Base-by-base conservation (phyloP, 129 eudicot species). In the Centaurea solstitialis region DNA sequence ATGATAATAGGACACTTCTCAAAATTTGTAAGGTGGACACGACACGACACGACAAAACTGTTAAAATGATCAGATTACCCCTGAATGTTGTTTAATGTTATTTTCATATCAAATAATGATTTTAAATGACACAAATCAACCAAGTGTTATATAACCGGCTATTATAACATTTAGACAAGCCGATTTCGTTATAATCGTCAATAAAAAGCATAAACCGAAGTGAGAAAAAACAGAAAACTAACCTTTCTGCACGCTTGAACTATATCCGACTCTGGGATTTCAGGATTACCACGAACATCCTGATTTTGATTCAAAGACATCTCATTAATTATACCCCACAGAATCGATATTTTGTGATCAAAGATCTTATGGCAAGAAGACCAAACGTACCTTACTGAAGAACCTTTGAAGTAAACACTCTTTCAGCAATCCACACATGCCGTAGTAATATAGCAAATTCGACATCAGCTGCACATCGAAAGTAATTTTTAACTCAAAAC, bases 161-260 rank as follows among this genome's bases (percentile, higher is more conserved):
- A n/a, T n/a, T n/a, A n/a, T n/a, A n/a, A n/a, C n/a, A n/a, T n/a
- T n/a, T n/a, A n/a, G n/a, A n/a, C n/a, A n/a, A n/a, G n/a, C n/a
- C n/a, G n/a, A n/a, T n/a, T n/a, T n/a, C n/a, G n/a, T n/a, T n/a
- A n/a, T n/a, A n/a, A n/a, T n/a, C n/a, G 30, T 26, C 30, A 26
- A 26, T 26, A 26, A 26, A 26, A 2, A 2, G 30, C 30, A 26
- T 26, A 26, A 26, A 26, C 30, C 30, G 30, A 26, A 26, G 30
- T 26, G 30, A 26, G 30, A 2, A 26, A 2, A 26, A 26, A 26
- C 30, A 26, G 30, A 5, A 5, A 24, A 88, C 91, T 84, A 79
- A 94, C 98, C 84, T 90, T 94, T 90, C 98, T 82, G 89, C 99
- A 96, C 3, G 99, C 89, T 82, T 93, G 95, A 87, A 91, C 99